Conservation (phyloP, 768 basidiomycete genomes). For the Cystofilobasidium bisporidii region DNA sequence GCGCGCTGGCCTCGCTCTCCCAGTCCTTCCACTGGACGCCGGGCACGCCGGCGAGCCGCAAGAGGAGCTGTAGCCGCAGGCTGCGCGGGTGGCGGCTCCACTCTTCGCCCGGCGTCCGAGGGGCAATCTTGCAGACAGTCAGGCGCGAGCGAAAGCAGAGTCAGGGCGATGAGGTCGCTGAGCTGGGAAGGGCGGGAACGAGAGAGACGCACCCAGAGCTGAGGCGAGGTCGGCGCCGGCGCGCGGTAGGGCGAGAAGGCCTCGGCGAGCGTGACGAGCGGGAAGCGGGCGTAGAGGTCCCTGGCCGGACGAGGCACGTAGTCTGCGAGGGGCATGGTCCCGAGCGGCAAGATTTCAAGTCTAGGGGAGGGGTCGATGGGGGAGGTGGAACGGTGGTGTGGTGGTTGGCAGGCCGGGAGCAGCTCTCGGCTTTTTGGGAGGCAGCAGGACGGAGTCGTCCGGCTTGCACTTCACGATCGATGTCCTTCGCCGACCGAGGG, state of each 20-base stretch:
- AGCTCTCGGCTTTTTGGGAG: no score
- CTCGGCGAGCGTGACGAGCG: neutral
- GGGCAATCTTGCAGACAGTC: neutral
- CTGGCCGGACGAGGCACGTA: neutral
- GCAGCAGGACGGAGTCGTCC: no score
- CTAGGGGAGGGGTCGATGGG: no score
- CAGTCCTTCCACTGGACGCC: constrained; percentile 2
- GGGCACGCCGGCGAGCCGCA: neutral
- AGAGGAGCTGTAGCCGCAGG: neutral
- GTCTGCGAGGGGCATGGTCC: neutral
- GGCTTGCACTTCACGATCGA: no score
- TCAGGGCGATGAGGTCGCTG: neutral
- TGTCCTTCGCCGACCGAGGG: no score
- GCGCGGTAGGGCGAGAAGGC: neutral
- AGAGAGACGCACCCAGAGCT: neutral
- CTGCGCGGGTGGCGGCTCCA: neutral
- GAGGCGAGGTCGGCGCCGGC: neutral
- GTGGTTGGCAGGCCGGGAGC: no score
- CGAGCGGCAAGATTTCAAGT: no score
- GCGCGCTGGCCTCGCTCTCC: neutral
- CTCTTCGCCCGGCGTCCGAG: neutral
- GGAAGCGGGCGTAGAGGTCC: constrained; percentile 3
- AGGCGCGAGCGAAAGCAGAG: neutral
- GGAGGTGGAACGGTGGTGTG: no score
- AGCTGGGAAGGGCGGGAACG: neutral